A percentile compares a stretch with the other conserved stretches of the same genome.
These are phyloP conservation scores for Tetradesmus obliquus DNA, from an alignment of 139 green algal genomes.

Conservation along the genomic window DNA sequence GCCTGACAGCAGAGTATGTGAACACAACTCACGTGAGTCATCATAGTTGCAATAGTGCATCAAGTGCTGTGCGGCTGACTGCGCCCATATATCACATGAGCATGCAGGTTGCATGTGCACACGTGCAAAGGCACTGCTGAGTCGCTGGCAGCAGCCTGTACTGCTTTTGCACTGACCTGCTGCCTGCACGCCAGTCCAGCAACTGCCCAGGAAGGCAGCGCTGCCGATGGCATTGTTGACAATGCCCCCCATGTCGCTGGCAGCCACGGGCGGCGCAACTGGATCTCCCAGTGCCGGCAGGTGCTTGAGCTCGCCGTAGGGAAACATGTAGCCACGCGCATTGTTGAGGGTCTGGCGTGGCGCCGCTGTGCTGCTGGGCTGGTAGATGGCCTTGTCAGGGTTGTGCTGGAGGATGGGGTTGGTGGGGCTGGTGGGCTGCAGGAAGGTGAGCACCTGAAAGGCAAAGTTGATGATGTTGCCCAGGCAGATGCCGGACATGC, in stretches of 20 bases:
- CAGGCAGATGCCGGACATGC: neutral
- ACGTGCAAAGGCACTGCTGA: neutral
- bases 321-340: neutral
- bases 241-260: neutral
- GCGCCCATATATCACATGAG: neutral
- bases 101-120: neutral
- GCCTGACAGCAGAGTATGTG: no score
- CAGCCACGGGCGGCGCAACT: neutral
- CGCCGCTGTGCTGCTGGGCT: no score
- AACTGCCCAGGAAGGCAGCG: neutral
- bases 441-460: neutral
- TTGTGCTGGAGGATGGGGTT: conserved; percentile 4
- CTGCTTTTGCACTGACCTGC: neutral
- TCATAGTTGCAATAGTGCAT: no score
- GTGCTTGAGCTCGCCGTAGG: conserved; percentile 1
- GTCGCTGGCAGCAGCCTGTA: neutral
- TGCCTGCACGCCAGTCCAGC: neutral
- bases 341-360: conserved; percentile 12
- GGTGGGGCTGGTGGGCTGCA: neutral
- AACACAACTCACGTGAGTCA: no score
- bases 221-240: conserved; percentile 1
- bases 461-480: conserved; percentile 1
- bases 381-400: no score
- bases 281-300: neutral
- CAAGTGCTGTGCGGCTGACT: neutral